Base-by-base conservation (phyloP, 2,329 filamentous ascomycete genomes). In the Dothidotthia symphoricarpi region DNA sequence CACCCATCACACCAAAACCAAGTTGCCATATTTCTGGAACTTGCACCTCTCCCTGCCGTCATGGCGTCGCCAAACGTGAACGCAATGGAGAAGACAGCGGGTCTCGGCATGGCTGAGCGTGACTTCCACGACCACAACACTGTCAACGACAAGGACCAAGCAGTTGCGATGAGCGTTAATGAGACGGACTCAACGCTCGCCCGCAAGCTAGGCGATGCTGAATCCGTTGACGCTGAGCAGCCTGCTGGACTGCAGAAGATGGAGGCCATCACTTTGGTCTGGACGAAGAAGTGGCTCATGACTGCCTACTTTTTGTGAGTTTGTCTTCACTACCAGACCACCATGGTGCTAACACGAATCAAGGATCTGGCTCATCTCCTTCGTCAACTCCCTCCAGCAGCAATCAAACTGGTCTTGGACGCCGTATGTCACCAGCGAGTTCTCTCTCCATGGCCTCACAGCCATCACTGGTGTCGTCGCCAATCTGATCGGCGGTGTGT, bases 351-450 rank as follows among this genome's bases (percentile, higher is more conserved):
- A 22, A 4, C 10, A 5, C 5, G 11, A n/a, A 9, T 15, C 7
- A 16, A 49, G 47, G 1, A 55, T 53, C 24, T 43, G 45, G 41
- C 29, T 51, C 36, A 49, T 54, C 22, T 47, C 45, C 3, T 54
- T 54, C 43, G 65, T 70, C 43, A 75, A 76, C 36, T 72, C 68
- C 6, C 56, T 74, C 25, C 63, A 73, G 41, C 56, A 70, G 38
- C 60, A 64, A 31, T 63, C 68, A 31, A 68, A 68, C 27, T 65
- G 61, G 41, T 67, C 67, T 1, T 45, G 63, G 36, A 53, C 49
- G 1, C 54, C 63, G 6, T 69, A 59, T 30, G 70, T 74, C 34
- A 64, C 63, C 0, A 62, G 55, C 25, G 39, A 51, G 1, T 69
- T 68, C 27, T 27, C 41, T 6, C 38, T 47, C 9, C 63, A 64